Conservation (phyloP, 768 basidiomycete genomes). For the Mycena indigotica region DNA sequence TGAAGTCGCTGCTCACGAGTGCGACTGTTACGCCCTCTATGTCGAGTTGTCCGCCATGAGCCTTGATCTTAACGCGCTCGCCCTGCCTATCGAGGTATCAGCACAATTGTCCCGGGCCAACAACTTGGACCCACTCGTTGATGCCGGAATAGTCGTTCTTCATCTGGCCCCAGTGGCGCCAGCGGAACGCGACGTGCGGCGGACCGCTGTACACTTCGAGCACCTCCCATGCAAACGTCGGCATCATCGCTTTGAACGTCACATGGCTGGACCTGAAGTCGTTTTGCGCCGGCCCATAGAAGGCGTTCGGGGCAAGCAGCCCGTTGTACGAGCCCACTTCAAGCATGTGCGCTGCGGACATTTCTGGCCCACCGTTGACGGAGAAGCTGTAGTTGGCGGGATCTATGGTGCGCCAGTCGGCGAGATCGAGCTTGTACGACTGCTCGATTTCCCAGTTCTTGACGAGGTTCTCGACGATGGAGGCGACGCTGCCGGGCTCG, state of each 20-base stretch:
- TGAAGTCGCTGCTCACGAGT: conserved; percentile 20
- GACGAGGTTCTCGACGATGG: conserved; percentile 25
- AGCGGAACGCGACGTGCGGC: conserved; percentile 21
- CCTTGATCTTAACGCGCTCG: conserved; percentile 13
- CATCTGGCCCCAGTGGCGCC: conserved; percentile 24
- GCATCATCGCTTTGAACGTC: conserved; percentile 25
- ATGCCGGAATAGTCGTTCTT: conserved; percentile 17
- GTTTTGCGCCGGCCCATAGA: conserved; percentile 21
- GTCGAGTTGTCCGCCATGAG: conserved; percentile 19
- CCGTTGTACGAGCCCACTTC: conserved; percentile 22
- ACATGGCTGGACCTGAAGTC: conserved; percentile 21
- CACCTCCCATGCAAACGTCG: conserved; percentile 24
- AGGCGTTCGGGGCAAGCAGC: conserved; percentile 20
- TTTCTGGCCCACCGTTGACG: conserved; percentile 19
- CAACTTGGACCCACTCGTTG: conserved; percentile 14
- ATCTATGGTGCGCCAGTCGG: conserved; percentile 25
- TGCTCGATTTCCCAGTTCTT: conserved; percentile 26
- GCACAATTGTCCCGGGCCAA: background rate
- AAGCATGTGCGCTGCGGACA: conserved; percentile 18
- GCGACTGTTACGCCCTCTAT: conserved; percentile 22
- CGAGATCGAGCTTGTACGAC: conserved; percentile 19
- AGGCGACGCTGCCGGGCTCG: conserved; percentile 14
- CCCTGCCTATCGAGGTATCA: conserved; percentile 13
- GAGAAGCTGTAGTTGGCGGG: conserved; percentile 15
- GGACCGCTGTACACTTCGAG: conserved; percentile 24